phyloP scores from a whole-genome alignment of 805 yeast genomes.

The Lachancea sp. region DNA sequence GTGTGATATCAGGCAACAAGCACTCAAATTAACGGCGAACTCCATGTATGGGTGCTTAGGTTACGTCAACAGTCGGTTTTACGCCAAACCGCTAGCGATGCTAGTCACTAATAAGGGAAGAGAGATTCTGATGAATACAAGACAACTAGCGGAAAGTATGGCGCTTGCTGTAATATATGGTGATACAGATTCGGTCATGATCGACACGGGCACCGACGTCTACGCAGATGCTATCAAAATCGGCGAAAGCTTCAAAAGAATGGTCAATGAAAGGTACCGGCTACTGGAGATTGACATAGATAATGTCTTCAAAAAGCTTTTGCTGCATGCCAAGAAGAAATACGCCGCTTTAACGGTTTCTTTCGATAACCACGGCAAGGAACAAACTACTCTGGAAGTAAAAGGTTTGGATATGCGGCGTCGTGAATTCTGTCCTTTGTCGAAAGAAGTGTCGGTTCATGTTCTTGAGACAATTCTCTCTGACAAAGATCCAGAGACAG shows the following conservation, averaged over 20 bases:
- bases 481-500: constrained; percentile 70
- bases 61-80: constrained; percentile 82
- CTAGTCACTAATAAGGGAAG: constrained; percentile 92
- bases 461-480: constrained; percentile 67
- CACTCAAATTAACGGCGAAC: constrained; percentile 92
- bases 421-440: constrained; percentile 90
- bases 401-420: constrained; percentile 96
- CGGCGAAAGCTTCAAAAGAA: constrained; percentile 77
- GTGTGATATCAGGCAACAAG: constrained; percentile 92
- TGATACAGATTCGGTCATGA: constrained; percentile 98
- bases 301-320: constrained; percentile 77
- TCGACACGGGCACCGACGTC: constrained; percentile 73
- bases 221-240: constrained; percentile 70
- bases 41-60: constrained; percentile 99
- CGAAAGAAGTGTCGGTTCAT: constrained; percentile 78
- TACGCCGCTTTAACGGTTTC: constrained; percentile 83
- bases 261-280: constrained; percentile 83
- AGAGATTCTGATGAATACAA: constrained; percentile 87
- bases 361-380: constrained; percentile 46
- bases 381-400: constrained; percentile 64
- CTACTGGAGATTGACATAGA: constrained; percentile 91
- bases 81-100: constrained; percentile 94
- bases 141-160: constrained; percentile 83
- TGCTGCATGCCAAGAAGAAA: constrained; percentile 92
- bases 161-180: constrained; percentile 88